Evolutionary conservation across 179 eudicot species (phyloP).

Genomic region (Silene coronaria): DNA sequence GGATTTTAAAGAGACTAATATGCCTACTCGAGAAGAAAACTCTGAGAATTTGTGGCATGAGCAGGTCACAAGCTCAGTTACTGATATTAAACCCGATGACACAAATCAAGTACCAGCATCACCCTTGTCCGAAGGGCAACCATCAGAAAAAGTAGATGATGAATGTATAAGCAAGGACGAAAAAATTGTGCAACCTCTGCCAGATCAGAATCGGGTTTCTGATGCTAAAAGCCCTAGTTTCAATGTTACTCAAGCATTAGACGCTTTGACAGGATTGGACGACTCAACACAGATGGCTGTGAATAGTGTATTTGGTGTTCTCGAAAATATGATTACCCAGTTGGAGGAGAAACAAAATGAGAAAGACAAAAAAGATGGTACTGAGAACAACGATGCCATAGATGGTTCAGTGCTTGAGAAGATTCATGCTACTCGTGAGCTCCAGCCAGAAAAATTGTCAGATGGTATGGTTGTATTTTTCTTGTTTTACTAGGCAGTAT

Average conservation of each 20-base stretch:
- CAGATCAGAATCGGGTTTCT: conserved; percentile 33
- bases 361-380: conserved; percentile 22
- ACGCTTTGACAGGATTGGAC: conserved; percentile 77
- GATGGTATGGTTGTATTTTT: conserved; percentile 22
- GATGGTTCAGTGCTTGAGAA: conserved; percentile 26
- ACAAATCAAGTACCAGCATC: conserved; percentile 32
- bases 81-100: conserved; percentile 26
- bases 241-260: conserved; percentile 70
- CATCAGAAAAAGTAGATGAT: conserved; percentile 36
- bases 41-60: conserved; percentile 25
- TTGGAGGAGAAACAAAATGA: conserved; percentile 51
- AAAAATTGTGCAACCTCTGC: conserved; percentile 28
- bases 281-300: conserved; percentile 97
- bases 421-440: conserved; percentile 17
- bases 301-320: conserved; percentile 76
- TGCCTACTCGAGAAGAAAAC: conserved; percentile 24
- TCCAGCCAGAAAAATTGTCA: conserved; percentile 21
- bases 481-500: too few species aligned
- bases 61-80: conserved; percentile 27
- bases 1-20: conserved; percentile 30
- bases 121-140: conserved; percentile 37
- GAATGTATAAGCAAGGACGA: conserved; percentile 41
- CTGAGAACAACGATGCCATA: conserved; percentile 22
- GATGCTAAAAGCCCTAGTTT: conserved; percentile 39
- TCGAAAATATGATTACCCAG: conserved; percentile 79